These are phyloP conservation scores for Termitomyces bulborhizus DNA, from an alignment of 768 basidiomycete genomes.

Conservation along the genomic window DNA sequence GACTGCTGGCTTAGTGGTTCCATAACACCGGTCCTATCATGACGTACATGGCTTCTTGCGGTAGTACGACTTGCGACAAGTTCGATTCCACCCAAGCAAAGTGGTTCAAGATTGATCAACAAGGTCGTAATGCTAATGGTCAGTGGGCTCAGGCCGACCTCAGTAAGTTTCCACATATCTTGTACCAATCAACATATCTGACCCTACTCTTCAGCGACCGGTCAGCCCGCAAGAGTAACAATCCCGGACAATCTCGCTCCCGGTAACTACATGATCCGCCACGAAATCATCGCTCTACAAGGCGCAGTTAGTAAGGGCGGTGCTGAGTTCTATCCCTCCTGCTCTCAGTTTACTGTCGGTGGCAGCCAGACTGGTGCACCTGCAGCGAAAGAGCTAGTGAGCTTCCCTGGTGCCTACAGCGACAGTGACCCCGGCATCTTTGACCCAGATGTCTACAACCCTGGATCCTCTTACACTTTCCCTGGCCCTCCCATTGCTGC, in stretches of 20 bases:
- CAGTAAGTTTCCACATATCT: conserved; percentile 29
- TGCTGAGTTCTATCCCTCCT: conserved; percentile 79
- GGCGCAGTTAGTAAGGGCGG: conserved; percentile 49
- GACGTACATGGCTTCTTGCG: conserved; percentile 70
- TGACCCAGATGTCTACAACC: conserved; percentile 39
- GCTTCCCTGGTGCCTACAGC: conserved; percentile 67
- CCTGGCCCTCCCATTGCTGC: conserved; percentile 47
- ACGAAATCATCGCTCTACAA: conserved; percentile 79
- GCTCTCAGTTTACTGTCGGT: conserved; percentile 49
- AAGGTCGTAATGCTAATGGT: conserved; percentile 29
- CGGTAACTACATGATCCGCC: conserved; percentile 71
- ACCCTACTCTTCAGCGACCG: conserved; percentile 25
- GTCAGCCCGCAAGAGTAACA: conserved; percentile 31
- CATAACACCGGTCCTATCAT: conserved; percentile 64
- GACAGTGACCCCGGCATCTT: conserved; percentile 70
- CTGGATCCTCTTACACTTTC: conserved; percentile 30
- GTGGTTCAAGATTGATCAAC: conserved; percentile 72
- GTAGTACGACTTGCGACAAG: conserved; percentile 46
- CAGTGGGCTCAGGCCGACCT: conserved; percentile 51
- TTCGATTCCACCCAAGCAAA: conserved; percentile 52
- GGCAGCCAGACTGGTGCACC: conserved; percentile 51
- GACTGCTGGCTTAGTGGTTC: conserved; percentile 27
- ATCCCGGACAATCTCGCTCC: conserved; percentile 49
- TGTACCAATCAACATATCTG: neutral
- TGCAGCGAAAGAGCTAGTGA: conserved; percentile 43